phyloP scores from a whole-genome alignment of 116 monocot species.

The Cymodocea nodosa region DNA sequence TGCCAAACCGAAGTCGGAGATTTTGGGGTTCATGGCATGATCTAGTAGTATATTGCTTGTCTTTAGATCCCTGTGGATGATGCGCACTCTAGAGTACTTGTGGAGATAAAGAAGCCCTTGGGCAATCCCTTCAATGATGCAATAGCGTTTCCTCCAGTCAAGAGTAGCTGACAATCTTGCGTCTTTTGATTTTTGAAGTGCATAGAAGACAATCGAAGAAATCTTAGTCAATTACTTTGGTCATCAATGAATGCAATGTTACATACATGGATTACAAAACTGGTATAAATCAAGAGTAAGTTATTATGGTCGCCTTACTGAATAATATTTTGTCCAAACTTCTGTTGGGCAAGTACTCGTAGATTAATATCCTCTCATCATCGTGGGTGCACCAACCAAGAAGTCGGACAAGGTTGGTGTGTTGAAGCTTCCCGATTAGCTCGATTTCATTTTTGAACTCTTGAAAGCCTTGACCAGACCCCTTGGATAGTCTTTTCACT shows the following conservation, averaged over 20 bases:
- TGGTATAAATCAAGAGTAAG: no score
- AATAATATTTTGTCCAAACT: constrained; percentile 14
- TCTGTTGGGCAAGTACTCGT: no score
- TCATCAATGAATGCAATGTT: background rate
- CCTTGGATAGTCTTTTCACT: constrained; percentile 10
- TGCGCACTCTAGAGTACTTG: no score
- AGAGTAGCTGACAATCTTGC: constrained; percentile 1
- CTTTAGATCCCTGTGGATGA: no score
- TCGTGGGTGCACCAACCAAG: no score
- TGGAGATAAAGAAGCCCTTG: no score
- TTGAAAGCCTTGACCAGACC: constrained; percentile 6
- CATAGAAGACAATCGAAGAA: background rate
- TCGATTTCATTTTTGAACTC: constrained; percentile 17
- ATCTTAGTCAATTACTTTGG: no score
- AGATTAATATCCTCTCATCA: no score
- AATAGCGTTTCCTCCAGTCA: constrained; percentile 3
- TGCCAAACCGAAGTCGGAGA: no score
- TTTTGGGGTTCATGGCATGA: no score
- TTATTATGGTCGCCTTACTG: background rate
- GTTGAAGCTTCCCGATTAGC: constrained; percentile 6
- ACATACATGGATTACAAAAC: background rate
- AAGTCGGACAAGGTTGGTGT: constrained; percentile 12
- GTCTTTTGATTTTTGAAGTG: constrained; percentile 8
- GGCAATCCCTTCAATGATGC: constrained; percentile 39
- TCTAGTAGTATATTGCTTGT: no score